Evolutionary conservation across 2,329 filamentous ascomycete genomes (phyloP).

Genomic region (Biscogniauxia sp.): DNA sequence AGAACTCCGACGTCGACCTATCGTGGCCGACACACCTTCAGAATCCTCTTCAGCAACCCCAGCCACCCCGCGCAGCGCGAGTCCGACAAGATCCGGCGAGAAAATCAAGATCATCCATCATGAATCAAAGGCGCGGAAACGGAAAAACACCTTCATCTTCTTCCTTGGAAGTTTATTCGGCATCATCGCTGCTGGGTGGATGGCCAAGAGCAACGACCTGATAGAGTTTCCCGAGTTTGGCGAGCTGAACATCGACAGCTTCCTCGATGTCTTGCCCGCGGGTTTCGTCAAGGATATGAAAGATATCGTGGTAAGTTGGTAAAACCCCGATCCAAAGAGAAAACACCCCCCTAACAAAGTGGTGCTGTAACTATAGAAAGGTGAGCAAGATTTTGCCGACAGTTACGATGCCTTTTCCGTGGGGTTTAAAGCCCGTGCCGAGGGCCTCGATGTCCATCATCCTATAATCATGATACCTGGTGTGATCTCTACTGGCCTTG

Average conservation of each 20-base stretch:
- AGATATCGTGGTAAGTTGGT: slow-evolving; percentile 69
- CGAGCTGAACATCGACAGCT: slow-evolving; percentile 77
- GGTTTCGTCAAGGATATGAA: slow-evolving; percentile 82
- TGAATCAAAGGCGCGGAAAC: slow-evolving; percentile 59
- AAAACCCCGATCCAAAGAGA: slow-evolving; percentile 4
- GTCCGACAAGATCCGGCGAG: slow-evolving; percentile 32
- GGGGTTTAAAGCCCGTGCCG: slow-evolving; percentile 74
- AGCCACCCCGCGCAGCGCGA: slow-evolving; percentile 32
- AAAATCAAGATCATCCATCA: slow-evolving; percentile 43
- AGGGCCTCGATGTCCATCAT: slow-evolving; percentile 79
- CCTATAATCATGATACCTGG: slow-evolving; percentile 97
- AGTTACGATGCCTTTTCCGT: slow-evolving; percentile 94
- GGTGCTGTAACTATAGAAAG: slow-evolving; percentile 52
- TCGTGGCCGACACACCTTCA: slow-evolving; percentile 27
- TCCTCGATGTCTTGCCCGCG: slow-evolving; percentile 85
- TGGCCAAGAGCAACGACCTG: slow-evolving; percentile 84
- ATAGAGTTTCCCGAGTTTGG: slow-evolving; percentile 72
- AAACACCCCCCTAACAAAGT: slow-evolving; percentile 13
- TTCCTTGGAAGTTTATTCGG: slow-evolving; percentile 86
- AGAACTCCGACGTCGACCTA: slow-evolving; percentile 30
- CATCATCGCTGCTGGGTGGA: slow-evolving; percentile 82
- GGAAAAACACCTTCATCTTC: slow-evolving; percentile 80
- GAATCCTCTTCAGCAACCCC: slow-evolving; percentile 29
- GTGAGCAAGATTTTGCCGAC: slow-evolving; percentile 77
- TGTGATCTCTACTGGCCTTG: slow-evolving; percentile 93